A percentile compares a stretch with the other conserved stretches of the same genome.
phyloP scores from a whole-genome alignment of 106 monocot species.

The Allium sativum region DNA sequence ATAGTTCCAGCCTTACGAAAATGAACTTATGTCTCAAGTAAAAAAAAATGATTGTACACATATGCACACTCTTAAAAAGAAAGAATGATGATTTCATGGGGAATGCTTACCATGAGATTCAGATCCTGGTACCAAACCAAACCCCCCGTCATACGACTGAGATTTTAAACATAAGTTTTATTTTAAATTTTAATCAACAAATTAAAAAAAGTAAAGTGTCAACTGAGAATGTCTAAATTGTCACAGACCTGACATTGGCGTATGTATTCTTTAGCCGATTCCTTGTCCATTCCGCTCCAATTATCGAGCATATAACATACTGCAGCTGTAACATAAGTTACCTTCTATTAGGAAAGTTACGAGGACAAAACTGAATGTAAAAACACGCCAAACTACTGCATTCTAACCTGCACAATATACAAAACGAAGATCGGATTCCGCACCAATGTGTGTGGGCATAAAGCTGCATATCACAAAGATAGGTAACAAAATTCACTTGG shows the following conservation, averaged over 20 bases:
- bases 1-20: too few species aligned
- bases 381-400: background rate
- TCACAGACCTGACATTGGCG: conserved; percentile 63
- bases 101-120: conserved; percentile 93
- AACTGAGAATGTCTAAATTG: background rate
- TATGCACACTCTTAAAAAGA: too few species aligned
- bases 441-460: conserved; percentile 80
- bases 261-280: conserved; percentile 73
- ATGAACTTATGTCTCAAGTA: too few species aligned
- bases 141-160: conserved; percentile 99
- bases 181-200: background rate
- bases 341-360: background rate
- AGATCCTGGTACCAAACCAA: conserved; percentile 85
- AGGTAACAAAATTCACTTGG: too few species aligned
- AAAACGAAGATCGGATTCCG: conserved; percentile 92
- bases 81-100: too few species aligned
- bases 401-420: conserved; percentile 91
- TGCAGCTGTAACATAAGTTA: conserved; percentile 53
- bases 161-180: conserved; percentile 10
- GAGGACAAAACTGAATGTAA: background rate
- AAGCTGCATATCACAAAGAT: conserved; percentile 33
- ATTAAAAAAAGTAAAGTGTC: background rate
- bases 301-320: conserved; percentile 68
- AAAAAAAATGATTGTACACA: too few species aligned
- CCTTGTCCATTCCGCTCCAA: conserved; percentile 85